Evolutionary conservation across 768 basidiomycete species (phyloP), one percentile per base, ranked within the genome.

Genomic region (Crassisporium funariophilum): DNA sequence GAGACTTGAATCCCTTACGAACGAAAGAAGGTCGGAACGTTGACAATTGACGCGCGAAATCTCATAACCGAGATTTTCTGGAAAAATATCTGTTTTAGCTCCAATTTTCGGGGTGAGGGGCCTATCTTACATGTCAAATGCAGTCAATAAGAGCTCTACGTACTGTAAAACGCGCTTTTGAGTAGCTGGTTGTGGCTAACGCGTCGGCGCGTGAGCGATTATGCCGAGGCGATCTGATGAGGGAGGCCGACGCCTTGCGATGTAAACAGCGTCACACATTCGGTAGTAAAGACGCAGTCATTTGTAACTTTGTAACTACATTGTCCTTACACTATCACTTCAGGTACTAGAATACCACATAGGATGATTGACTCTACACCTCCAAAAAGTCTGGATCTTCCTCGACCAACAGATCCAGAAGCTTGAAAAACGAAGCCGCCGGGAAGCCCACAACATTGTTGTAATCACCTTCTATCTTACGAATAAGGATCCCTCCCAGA

Each of bases 371-470:
- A n/a, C n/a, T n/a, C n/a, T 31, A 31, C 29, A 77, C 57, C 3
- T 73, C 71, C 47, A 91, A 63, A 61, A 91, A 91, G 47, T 91
- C 88, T 1, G 74, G 72, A 43, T 91, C 89, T 41, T 92, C 88
- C 20, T 89, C 86, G 9, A 82, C 70, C 9, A 89, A 61, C n/a
- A 77, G 54, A 41, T 88, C 84, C 33, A 93, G 57, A 39, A 87
- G 78, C 36, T 80, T 81, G 66, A 91, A 84, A 67, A 93, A 93
- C 6, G 88, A 87, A 4, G 91, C 79, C 0, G 83, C 89, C 2
- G 95, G 95, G 64, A 97, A 98, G 4, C 94, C 95, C 11, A 94
- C 92, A 2, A 91, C 86, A 56, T 97, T 98, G 55, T 88, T 76
- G 59, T 85, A 95, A 55, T 93, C 90, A 0, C 93, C 94, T 40